Base-by-base conservation (phyloP, 345 rosid genomes). In the Populus alba region DNA sequence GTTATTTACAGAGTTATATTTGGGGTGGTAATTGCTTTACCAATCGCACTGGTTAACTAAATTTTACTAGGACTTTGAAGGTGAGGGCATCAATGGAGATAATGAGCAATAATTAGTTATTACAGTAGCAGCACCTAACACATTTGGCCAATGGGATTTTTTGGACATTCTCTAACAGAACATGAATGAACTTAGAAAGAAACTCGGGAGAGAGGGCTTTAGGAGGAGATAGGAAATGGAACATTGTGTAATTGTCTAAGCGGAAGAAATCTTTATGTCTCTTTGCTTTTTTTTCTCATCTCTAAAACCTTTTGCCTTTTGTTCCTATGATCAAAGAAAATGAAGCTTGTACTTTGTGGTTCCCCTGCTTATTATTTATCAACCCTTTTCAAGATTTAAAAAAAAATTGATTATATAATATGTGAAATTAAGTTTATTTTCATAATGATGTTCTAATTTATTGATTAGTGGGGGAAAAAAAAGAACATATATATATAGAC, bases 21-120 rank as follows among this genome's bases (percentile, higher is more conserved):
- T 76, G 90, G 91, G 78, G 85, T 88, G 91, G 77, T 88, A 49
- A 71, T 88, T 66, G 91, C 91, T 33, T 86, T 88, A 41, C 91
- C 91, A 1, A 79, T 87, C 51, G 85, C 91, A 17, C 82, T 88
- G 62, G 85, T 87, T 51, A 87, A 88, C 83, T 88, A 87, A 78
- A 85, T 87, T 53, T 78, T 87, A 72, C 83, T 88, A 13, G 87
- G 85, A 57, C 86, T 84, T 33, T 85, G 87, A 88, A 73, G 83
- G 9, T 5, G 49, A 73, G 23, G 23, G 45, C 57, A 10, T 49
- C 61, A 27, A 11, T 3, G 59, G 61, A 23, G 71, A 39, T 35
- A 18, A 59, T 27, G 39, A 61, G 25, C 8, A 11, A 23, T 22
- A 18, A 59, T 4, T 66, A 75, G 55, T 66, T n/a, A 35, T 55